phyloP scores from a whole-genome alignment of 805 yeast species.

The Candida easanensis region DNA sequence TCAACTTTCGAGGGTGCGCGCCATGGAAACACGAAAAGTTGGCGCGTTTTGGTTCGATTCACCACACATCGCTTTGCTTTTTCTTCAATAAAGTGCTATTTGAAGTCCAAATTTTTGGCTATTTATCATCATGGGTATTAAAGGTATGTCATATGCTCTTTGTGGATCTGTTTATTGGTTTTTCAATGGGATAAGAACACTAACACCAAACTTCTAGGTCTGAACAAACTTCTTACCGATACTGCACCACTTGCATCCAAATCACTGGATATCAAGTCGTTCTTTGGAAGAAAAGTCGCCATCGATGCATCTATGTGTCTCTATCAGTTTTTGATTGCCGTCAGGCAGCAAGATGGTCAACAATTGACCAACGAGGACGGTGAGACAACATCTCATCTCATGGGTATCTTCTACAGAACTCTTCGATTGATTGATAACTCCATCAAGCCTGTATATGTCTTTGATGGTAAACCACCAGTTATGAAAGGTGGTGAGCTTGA shows the following conservation, averaged over 20 bases:
- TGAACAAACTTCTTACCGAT: constrained; percentile 82
- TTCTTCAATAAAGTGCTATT: too few species aligned
- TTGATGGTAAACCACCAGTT: constrained; percentile 97
- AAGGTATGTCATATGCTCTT: constrained; percentile 37
- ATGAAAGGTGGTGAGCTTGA: constrained; percentile 90
- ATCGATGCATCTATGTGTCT: constrained; percentile 95
- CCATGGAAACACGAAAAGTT: too few species aligned
- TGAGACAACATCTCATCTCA: constrained; percentile 88
- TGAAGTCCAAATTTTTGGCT: too few species aligned
- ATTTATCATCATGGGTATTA: constrained; percentile 43
- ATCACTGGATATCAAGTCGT: constrained; percentile 75
- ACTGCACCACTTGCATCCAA: constrained; percentile 83
- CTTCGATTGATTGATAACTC: constrained; percentile 86
- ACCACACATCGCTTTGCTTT: too few species aligned
- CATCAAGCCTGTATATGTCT: constrained; percentile 94
- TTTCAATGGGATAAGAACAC: background rate
- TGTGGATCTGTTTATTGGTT: too few species aligned
- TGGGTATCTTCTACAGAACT: constrained; percentile 96
- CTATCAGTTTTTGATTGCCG: constrained; percentile 94
- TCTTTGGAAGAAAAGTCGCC: constrained; percentile 96
- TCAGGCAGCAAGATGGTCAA: constrained; percentile 95
- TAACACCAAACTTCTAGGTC: constrained; percentile 44
- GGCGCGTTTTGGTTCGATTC: too few species aligned
- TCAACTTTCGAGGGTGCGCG: too few species aligned
- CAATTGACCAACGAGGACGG: constrained; percentile 87